phyloP scores from a whole-genome alignment of 2,329 filamentous ascomycete species.

The Aspergillus costaricaensis region DNA sequence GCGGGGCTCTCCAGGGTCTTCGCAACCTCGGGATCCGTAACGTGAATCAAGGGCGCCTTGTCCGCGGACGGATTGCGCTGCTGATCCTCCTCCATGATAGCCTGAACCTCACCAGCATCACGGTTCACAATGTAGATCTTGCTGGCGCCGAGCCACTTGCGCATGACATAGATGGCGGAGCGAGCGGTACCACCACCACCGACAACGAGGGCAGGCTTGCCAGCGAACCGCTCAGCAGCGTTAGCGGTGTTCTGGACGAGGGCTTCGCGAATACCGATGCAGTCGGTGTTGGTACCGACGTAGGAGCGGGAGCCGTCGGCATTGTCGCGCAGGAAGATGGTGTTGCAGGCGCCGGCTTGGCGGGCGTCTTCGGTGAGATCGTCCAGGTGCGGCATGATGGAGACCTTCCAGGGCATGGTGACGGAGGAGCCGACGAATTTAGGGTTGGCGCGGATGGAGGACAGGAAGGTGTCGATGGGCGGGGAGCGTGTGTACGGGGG shows the following conservation, averaged over 20 bases:
- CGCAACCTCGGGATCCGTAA: constrained; percentile 64
- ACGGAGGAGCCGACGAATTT: constrained; percentile 65
- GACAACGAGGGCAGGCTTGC: constrained; percentile 69
- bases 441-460: constrained; percentile 38
- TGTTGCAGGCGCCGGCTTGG: constrained; percentile 78
- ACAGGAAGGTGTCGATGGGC: constrained; percentile 38
- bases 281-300: constrained; percentile 80
- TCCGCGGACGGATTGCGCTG: constrained; percentile 52
- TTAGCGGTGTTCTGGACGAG: constrained; percentile 58
- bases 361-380: constrained; percentile 71
- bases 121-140: constrained; percentile 78
- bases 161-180: constrained; percentile 73
- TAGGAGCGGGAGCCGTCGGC: constrained; percentile 47
- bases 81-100: constrained; percentile 64
- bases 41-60: constrained; percentile 58
- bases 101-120: constrained; percentile 65
- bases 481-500: constrained; percentile 40
- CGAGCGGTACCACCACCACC: constrained; percentile 79
- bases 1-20: constrained; percentile 59
- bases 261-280: constrained; percentile 73
- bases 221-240: constrained; percentile 33
- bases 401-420: constrained; percentile 83
- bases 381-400: constrained; percentile 72
- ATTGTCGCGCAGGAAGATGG: constrained; percentile 63
- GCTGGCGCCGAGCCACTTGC: constrained; percentile 67